phyloP scores from a whole-genome alignment of 768 basidiomycete species.

The Termitomyces sp. region DNA sequence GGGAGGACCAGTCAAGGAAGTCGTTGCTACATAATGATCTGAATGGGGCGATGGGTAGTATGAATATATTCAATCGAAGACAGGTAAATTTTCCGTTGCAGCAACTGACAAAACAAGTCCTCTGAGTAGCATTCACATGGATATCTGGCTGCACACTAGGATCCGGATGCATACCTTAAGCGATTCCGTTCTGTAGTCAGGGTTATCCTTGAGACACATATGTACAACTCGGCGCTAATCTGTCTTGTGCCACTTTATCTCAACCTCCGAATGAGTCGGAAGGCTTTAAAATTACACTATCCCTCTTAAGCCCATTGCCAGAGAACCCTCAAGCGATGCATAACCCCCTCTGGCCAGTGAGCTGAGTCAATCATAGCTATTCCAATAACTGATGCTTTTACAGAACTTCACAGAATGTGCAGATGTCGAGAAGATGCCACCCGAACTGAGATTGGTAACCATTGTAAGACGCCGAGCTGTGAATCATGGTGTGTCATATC shows the following conservation, averaged over 20 bases:
- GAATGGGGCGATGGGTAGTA: too few species aligned
- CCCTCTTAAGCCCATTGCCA: background rate
- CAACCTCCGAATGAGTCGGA: background rate
- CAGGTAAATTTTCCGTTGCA: background rate
- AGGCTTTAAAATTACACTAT: too few species aligned
- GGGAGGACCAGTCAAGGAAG: too few species aligned
- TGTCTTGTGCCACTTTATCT: background rate
- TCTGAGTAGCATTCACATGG: background rate
- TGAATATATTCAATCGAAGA: background rate
- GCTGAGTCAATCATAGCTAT: too few species aligned
- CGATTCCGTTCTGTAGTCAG: too few species aligned
- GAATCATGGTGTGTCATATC: background rate
- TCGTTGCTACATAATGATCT: too few species aligned
- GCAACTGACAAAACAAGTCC: too few species aligned
- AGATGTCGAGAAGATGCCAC: background rate
- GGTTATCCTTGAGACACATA: background rate
- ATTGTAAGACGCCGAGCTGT: background rate
- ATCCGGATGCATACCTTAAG: too few species aligned
- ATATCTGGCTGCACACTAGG: background rate
- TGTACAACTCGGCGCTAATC: background rate
- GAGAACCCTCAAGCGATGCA: background rate
- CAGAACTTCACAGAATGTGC: background rate
- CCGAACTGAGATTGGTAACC: background rate
- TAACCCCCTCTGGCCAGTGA: too few species aligned
- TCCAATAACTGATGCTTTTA: too few species aligned